These are phyloP conservation scores for Zopfochytrium polystomum DNA, from an alignment of 371 early-diverging fungal genomes.

Conservation along the genomic window DNA sequence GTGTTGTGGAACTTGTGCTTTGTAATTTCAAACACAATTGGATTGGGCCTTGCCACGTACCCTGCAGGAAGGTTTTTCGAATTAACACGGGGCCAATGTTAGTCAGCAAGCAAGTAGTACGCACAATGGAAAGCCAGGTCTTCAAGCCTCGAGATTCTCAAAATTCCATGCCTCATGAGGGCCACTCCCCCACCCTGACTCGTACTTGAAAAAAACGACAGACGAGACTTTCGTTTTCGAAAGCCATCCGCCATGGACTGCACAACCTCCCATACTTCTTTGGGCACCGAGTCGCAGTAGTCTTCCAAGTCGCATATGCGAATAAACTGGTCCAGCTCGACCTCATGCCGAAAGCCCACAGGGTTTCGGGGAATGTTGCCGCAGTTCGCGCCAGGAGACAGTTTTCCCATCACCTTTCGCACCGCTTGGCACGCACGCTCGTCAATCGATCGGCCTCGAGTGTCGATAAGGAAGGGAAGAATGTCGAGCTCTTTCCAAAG, in stretches of 20 bases:
- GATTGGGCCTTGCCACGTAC: slow-evolving; percentile 68
- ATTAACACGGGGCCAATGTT: too few relatives aligned
- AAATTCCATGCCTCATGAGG: slow-evolving; percentile 81
- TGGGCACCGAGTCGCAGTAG: slow-evolving; percentile 38
- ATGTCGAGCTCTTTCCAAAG: slow-evolving; percentile 77
- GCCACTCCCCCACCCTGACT: slow-evolving; percentile 91
- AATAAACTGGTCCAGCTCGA: slow-evolving; percentile 66
- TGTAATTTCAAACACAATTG: slow-evolving; percentile 78
- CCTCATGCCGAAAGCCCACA: slow-evolving; percentile 68
- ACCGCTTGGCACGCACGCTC: slow-evolving; percentile 52
- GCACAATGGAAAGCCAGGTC: slow-evolving; percentile 65
- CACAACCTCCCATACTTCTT: slow-evolving; percentile 52
- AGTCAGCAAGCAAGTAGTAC: slow-evolving; percentile 12
- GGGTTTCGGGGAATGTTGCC: slow-evolving; percentile 70
- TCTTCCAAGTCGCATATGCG: slow-evolving; percentile 58
- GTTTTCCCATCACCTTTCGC: slow-evolving; percentile 31
- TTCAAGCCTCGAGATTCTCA: slow-evolving; percentile 65
- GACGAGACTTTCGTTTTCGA: slow-evolving; percentile 45
- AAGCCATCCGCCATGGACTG: slow-evolving; percentile 40
- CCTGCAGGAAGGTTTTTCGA: too few relatives aligned
- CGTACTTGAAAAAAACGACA: slow-evolving; percentile 81
- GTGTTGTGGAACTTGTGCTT: slow-evolving; percentile 83
- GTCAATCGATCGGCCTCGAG: slow-evolving; percentile 58
- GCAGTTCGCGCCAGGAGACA: slow-evolving; percentile 57
- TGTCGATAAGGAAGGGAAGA: slow-evolving; percentile 62